Percentiles rank a stretch among this genome's conserved stretches.
These are phyloP conservation scores for Capronia coronata DNA, from an alignment of 2,329 filamentous ascomycete species.

Conservation along the genomic window DNA sequence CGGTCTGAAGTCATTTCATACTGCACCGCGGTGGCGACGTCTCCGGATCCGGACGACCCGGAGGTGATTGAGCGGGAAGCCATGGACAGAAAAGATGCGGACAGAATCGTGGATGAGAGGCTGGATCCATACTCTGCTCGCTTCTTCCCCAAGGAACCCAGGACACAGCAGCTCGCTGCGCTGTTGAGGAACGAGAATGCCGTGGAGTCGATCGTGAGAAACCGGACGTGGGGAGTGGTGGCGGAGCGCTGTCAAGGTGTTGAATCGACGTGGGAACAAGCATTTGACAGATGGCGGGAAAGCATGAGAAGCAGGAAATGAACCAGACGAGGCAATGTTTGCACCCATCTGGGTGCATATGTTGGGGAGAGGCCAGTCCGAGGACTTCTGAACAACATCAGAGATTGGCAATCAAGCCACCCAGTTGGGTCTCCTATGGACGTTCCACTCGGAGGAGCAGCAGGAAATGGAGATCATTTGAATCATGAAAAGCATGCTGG, in stretches of 20 bases:
- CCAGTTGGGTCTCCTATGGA: too few relatives aligned
- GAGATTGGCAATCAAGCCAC: too few relatives aligned
- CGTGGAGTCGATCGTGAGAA: slow-evolving; percentile 73
- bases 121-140: slow-evolving; percentile 84
- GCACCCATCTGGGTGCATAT: too few relatives aligned
- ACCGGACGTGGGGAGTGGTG: slow-evolving; percentile 73
- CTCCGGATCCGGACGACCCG: slow-evolving; percentile 79
- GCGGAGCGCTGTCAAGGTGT: slow-evolving; percentile 64
- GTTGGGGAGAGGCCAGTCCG: too few relatives aligned
- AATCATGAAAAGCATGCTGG: too few relatives aligned
- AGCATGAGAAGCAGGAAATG: background rate
- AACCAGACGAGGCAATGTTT: too few relatives aligned
- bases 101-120: slow-evolving; percentile 75
- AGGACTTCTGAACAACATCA: too few relatives aligned
- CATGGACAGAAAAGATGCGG: slow-evolving; percentile 63
- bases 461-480: too few relatives aligned
- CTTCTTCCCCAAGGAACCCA: slow-evolving; percentile 71
- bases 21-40: slow-evolving; percentile 80
- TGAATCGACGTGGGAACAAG: slow-evolving; percentile 28
- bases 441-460: too few relatives aligned
- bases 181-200: slow-evolving; percentile 67
- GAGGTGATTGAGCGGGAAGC: slow-evolving; percentile 62
- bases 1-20: slow-evolving; percentile 80
- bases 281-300: slow-evolving; percentile 16
- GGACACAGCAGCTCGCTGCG: slow-evolving; percentile 72